Evolutionary conservation across 352 stramenopile genomes (phyloP).

Genomic region (Plasmopara muralis): DNA sequence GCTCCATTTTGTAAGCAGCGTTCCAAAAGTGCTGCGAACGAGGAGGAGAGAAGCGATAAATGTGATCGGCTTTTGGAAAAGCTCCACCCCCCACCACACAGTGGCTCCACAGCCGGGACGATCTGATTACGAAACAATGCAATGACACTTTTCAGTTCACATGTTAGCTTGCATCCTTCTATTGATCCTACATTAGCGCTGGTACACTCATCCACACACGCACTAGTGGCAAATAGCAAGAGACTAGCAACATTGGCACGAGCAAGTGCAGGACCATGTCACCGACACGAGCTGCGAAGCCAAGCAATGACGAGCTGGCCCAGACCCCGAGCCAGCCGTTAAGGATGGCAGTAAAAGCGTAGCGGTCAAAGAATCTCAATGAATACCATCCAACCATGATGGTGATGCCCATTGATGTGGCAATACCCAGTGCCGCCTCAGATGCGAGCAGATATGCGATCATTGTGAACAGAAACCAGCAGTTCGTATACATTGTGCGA

Average conservation of each 20-base stretch:
- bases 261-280: constrained; percentile 66
- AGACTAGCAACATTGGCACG: constrained; percentile 65
- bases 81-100: constrained; percentile 61
- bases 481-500: constrained; percentile 75
- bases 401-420: constrained; percentile 74
- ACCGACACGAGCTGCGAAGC: constrained; percentile 43
- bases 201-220: constrained; percentile 78
- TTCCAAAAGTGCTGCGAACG: constrained; percentile 79
- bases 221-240: constrained; percentile 67
- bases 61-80: constrained; percentile 69
- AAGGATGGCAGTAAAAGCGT: constrained; percentile 64
- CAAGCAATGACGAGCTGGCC: constrained; percentile 59
- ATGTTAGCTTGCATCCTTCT: not conserved
- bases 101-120: constrained; percentile 68
- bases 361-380: constrained; percentile 72
- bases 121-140: constrained; percentile 25
- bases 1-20: constrained; percentile 32
- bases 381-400: constrained; percentile 86
- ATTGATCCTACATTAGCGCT: constrained; percentile 46
- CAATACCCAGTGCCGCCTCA: constrained; percentile 55
- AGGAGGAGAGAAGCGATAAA: constrained; percentile 71
- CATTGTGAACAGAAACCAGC: constrained; percentile 66
- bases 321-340: constrained; percentile 73
- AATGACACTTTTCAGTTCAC: constrained; percentile 2
- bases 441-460: constrained; percentile 46